Percentiles rank a stretch among this genome's conserved stretches.
phyloP scores from a whole-genome alignment of 441 rosid species.

The Biscutella auriculata region DNA sequence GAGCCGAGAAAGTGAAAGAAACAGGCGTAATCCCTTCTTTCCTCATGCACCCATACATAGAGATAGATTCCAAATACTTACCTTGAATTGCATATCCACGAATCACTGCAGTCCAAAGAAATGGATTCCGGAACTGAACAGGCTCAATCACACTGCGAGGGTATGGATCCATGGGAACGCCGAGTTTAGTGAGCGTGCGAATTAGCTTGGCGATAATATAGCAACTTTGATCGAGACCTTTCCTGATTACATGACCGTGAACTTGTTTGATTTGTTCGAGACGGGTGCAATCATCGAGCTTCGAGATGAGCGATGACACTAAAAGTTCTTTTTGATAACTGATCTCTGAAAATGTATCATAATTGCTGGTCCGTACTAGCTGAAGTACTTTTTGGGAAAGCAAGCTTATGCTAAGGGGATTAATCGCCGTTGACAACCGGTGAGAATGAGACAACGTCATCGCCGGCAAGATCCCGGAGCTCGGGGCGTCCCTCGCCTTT shows the following conservation, averaged over 20 bases:
- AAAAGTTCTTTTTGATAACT: constrained; percentile 20
- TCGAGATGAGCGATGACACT: constrained; percentile 30
- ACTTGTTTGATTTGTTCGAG: constrained; percentile 42
- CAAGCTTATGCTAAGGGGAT: constrained; percentile 2
- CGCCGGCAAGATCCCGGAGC: not conserved
- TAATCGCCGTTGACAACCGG: constrained; percentile 15
- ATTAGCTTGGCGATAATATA: constrained; percentile 57
- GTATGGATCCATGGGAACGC: constrained; percentile 39
- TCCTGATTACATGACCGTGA: constrained; percentile 39
- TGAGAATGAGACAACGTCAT: constrained; percentile 24
- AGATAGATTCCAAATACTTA: constrained; percentile 22
- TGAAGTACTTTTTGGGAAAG: constrained; percentile 8
- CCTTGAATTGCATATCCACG: constrained; percentile 50
- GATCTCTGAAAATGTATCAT: constrained; percentile 21
- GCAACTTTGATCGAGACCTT: constrained; percentile 43
- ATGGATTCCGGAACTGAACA: constrained; percentile 46
- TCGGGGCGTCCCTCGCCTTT: not conserved
- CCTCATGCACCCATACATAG: constrained; percentile 44
- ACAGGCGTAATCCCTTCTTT: constrained; percentile 35
- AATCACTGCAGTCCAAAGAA: constrained; percentile 65
- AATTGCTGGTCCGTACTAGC: not conserved
- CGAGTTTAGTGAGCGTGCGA: constrained; percentile 44
- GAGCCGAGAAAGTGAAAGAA: constrained; percentile 69
- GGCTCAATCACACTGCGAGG: constrained; percentile 41
- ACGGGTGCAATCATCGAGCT: constrained; percentile 35